A percentile compares a stretch with the other conserved stretches of the same genome.
Conservation (phyloP, 768 basidiomycete genomes). For the Suillus tomentosus region DNA sequence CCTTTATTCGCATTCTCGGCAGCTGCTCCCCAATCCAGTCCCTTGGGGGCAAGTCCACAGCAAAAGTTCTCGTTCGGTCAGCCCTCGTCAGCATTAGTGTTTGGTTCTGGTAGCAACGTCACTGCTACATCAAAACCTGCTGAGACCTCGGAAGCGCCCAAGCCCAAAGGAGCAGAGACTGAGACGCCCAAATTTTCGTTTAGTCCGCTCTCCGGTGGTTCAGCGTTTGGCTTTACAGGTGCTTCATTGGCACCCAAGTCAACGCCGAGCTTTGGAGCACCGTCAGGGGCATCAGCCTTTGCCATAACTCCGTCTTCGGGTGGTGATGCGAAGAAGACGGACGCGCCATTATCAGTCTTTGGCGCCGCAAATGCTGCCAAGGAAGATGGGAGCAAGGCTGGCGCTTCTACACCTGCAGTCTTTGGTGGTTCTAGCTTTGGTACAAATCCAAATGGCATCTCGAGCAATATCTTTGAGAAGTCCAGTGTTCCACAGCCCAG, state of each 20-base stretch:
- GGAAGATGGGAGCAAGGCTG: conserved; percentile 14
- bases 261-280: conserved; percentile 23
- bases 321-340: conserved; percentile 28
- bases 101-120: not conserved
- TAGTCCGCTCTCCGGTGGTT: conserved; percentile 19
- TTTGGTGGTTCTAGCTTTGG: conserved; percentile 27
- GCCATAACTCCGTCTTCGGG: conserved; percentile 19
- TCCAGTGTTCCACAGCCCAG: conserved; percentile 18
- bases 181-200: conserved; percentile 27
- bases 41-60: conserved; percentile 11
- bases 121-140: conserved; percentile 10
- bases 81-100: not conserved
- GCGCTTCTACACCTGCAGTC: conserved; percentile 16
- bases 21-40: conserved; percentile 11
- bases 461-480: conserved; percentile 21
- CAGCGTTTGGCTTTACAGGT: conserved; percentile 11
- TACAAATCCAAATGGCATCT: conserved; percentile 19
- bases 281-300: conserved; percentile 28
- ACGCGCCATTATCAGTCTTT: conserved; percentile 38
- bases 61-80: conserved; percentile 3
- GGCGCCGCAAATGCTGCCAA: conserved; percentile 22
- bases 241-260: conserved; percentile 21
- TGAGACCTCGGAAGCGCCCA: conserved; percentile 17
- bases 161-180: conserved; percentile 15
- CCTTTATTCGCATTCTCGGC: conserved; percentile 27